A percentile compares a stretch with the other conserved stretches of the same genome.
These are phyloP conservation scores for Tanacetum coccineum DNA, from an alignment of 129 eudicot species.

Conservation along the genomic window DNA sequence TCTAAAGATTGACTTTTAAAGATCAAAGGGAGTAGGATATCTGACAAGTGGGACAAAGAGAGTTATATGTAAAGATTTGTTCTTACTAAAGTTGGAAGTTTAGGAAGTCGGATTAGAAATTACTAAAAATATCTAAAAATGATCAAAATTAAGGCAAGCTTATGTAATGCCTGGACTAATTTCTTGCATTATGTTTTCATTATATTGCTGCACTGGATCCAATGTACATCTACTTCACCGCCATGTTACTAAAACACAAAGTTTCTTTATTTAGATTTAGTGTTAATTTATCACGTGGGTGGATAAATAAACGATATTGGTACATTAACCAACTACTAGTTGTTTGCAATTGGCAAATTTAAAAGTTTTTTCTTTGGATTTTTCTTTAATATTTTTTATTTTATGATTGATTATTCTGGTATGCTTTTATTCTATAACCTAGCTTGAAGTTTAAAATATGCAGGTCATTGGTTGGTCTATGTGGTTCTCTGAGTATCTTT, in stretches of 20 bases:
- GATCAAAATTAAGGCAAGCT: neutral
- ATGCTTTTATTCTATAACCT: constrained; percentile 6
- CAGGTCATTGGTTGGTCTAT: constrained; percentile 99
- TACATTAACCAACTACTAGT: neutral
- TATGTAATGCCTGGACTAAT: neutral
- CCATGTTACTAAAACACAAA: neutral
- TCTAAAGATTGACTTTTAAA: neutral
- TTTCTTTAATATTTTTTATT: neutral
- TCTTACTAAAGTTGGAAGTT: neutral
- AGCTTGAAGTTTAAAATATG: constrained; percentile 23
- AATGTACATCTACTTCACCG: neutral
- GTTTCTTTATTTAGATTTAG: neutral
- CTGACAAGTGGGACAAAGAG: neutral
- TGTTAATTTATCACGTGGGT: neutral
- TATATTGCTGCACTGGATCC: neutral
- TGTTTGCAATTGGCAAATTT: neutral
- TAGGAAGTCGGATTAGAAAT: neutral
- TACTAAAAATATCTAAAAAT: neutral
- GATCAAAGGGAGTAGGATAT: neutral
- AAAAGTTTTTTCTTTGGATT: neutral
- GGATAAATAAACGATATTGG: neutral
- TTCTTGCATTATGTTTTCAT: neutral
- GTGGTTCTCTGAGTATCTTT: constrained; percentile 99
- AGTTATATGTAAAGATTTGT: neutral
- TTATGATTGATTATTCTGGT: neutral